Evolutionary conservation across 2,329 filamentous ascomycete species (phyloP).

Genomic region (Chaetothyriales sp.): DNA sequence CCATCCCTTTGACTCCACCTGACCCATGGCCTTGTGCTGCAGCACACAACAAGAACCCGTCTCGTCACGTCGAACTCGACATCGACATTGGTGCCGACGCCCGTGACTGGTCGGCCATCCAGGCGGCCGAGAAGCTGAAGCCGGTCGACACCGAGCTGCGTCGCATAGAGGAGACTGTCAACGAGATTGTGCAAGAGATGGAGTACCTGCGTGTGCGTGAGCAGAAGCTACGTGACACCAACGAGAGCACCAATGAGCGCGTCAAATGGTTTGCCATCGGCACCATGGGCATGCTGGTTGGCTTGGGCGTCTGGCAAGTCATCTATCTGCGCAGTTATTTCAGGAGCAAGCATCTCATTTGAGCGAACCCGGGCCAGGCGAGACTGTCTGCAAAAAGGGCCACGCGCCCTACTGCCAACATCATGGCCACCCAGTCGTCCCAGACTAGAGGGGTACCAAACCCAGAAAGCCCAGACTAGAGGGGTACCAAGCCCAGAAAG

Average conservation of each 20-base stretch:
- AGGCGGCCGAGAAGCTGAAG: constrained; percentile 94
- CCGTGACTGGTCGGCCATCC: constrained; percentile 94
- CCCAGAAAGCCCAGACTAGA: too few relatives aligned
- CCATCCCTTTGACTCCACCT: constrained; percentile 2
- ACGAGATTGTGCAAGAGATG: constrained; percentile 86
- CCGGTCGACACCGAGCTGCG: constrained; percentile 90
- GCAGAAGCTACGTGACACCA: constrained; percentile 93
- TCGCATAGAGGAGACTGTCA: constrained; percentile 78
- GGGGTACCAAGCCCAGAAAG: too few relatives aligned
- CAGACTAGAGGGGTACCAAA: not conserved
- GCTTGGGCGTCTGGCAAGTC: constrained; percentile 90
- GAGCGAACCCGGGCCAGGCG: not conserved
- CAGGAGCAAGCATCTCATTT: constrained; percentile 38
- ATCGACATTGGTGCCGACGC: constrained; percentile 94
- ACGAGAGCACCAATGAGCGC: constrained; percentile 97
- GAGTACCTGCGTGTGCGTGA: constrained; percentile 82
- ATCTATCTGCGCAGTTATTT: constrained; percentile 97
- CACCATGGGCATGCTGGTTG: constrained; percentile 82
- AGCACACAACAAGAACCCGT: constrained; percentile 31
- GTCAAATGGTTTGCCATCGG: constrained; percentile 97
- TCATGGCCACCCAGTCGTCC: not conserved
- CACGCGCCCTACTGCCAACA: not conserved
- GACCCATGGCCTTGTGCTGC: constrained; percentile 1
- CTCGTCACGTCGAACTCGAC: constrained; percentile 75
- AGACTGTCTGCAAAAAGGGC: not conserved